Evolutionary conservation across 2,329 filamentous ascomycete species (phyloP).

Genomic region (Orbilia quercus): DNA sequence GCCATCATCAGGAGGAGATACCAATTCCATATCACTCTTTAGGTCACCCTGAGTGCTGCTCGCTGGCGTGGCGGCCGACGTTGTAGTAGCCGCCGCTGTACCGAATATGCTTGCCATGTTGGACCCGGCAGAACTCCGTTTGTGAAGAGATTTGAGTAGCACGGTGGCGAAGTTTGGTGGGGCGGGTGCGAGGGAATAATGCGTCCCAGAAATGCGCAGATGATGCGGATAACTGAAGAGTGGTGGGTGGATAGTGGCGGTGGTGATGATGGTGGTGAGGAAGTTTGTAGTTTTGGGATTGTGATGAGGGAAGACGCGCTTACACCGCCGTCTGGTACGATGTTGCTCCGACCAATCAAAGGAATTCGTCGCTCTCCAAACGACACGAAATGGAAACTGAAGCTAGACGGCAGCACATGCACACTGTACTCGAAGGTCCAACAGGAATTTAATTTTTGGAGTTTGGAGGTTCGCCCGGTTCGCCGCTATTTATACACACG

Average conservation of each 20-base stretch:
- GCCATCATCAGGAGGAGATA: constrained; percentile 83
- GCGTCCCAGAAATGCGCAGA: no score
- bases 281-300: background rate
- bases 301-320: constrained; percentile 22
- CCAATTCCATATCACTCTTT: constrained; percentile 84
- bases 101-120: constrained; percentile 66
- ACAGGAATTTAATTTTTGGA: no score
- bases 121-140: constrained; percentile 50
- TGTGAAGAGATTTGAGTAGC: constrained; percentile 54
- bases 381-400: background rate
- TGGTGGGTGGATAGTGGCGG: background rate
- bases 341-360: background rate
- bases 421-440: no score
- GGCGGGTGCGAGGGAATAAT: background rate
- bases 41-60: constrained; percentile 88
- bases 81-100: constrained; percentile 62
- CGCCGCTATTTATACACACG: constrained; percentile 18
- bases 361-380: background rate
- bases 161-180: constrained; percentile 26
- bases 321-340: no score
- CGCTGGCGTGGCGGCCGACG: constrained; percentile 67
- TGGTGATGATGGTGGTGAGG: constrained; percentile 12
- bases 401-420: no score
- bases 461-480: background rate
- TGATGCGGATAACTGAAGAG: background rate